Conservation (phyloP, 352 stramenopile species). For the Blastocystis sp. region DNA sequence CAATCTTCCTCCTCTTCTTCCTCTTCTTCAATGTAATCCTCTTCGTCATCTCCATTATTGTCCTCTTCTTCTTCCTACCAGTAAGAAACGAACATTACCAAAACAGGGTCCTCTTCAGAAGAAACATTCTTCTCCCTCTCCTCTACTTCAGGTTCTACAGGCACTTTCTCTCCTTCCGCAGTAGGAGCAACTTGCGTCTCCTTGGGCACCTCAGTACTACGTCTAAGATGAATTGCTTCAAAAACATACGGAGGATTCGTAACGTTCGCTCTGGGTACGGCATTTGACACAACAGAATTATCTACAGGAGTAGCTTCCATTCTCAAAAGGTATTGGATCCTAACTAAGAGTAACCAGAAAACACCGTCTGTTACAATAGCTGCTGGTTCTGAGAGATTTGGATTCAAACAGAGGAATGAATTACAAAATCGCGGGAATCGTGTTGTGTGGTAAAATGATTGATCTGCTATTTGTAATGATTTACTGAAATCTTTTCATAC, state of each 20-base stretch:
- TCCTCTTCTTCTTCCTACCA: not conserved
- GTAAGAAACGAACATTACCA: not conserved
- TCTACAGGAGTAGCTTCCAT: not conserved
- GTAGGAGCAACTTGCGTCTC: not conserved
- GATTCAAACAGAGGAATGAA: not conserved
- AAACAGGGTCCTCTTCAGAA: not conserved
- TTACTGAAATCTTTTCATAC: too few relatives aligned
- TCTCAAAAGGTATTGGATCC: not conserved
- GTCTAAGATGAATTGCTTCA: not conserved
- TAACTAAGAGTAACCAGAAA: not conserved
- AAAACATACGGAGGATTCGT: not conserved
- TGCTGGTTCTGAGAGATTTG: not conserved
- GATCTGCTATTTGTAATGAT: too few relatives aligned
- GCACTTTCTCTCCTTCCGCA: not conserved
- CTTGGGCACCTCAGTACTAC: not conserved
- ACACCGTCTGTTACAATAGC: not conserved
- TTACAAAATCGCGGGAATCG: not conserved
- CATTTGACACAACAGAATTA: not conserved
- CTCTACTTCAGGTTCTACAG: not conserved
- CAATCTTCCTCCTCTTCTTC: conserved; percentile 58
- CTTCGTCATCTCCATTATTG: not conserved
- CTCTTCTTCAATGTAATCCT: not conserved
- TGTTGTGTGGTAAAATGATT: not conserved
- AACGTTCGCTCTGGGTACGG: not conserved
- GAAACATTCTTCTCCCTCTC: not conserved